Evolutionary conservation across 1,284 basidiomycete genomes (phyloP).

Genomic region (Veloporphyrellus conicus): DNA sequence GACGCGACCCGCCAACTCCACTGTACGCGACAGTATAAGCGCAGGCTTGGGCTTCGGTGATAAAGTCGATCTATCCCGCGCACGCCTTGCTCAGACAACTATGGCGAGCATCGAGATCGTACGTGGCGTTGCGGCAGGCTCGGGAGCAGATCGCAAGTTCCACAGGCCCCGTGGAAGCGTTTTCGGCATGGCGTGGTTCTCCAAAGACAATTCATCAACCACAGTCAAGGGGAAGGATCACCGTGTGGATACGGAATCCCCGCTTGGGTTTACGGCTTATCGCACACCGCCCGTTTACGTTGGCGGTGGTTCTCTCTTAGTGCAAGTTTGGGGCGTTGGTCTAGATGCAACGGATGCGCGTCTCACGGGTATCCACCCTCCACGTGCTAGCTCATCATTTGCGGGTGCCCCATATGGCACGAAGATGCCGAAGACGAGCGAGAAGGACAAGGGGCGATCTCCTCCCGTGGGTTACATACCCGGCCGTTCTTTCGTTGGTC

Average conservation of each 20-base stretch:
- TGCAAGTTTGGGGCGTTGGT: conserved; percentile 83
- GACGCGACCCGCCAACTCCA: conserved; percentile 7
- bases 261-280: conserved; percentile 59
- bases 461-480: conserved; percentile 68
- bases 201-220: conserved; percentile 21
- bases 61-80: conserved; percentile 64
- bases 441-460: conserved; percentile 27
- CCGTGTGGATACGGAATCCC: conserved; percentile 27
- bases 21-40: conserved; percentile 26
- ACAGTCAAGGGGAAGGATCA: conserved; percentile 9
- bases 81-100: conserved; percentile 74
- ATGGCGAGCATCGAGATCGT: conserved; percentile 83
- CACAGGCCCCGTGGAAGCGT: conserved; percentile 23
- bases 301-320: conserved; percentile 61
- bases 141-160: conserved; percentile 14
- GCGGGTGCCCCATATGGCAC: conserved; percentile 24
- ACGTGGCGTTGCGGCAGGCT: conserved; percentile 48
- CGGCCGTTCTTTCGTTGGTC: conserved; percentile 78
- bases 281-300: conserved; percentile 72
- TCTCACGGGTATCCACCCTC: conserved; percentile 45
- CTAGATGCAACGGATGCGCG: conserved; percentile 68
- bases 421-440: conserved; percentile 29
- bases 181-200: conserved; percentile 32
- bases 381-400: conserved; percentile 10
- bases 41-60: conserved; percentile 38